phyloP scores from a whole-genome alignment of 179 eudicot species.

The Beta corolliflora region DNA sequence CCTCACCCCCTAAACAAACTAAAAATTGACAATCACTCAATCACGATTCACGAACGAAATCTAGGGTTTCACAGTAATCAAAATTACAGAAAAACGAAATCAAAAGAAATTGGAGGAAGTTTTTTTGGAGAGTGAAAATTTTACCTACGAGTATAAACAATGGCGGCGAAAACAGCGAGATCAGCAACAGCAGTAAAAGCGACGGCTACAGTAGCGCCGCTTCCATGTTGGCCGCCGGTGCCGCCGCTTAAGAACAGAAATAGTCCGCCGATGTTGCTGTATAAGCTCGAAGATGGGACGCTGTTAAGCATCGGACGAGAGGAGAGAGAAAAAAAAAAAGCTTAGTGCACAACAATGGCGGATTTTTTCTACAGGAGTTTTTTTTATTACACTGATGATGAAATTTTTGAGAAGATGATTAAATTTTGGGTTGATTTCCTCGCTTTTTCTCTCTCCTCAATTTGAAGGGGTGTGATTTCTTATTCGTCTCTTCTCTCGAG shows the following conservation, averaged over 20 bases:
- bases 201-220: constrained; percentile 38
- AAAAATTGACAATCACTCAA: not conserved
- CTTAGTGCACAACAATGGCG: not conserved
- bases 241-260: constrained; percentile 29
- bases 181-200: constrained; percentile 72
- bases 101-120: constrained; percentile 12
- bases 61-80: constrained; percentile 32
- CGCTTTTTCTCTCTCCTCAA: not conserved
- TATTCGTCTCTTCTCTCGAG: not conserved
- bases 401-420: not conserved
- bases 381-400: not conserved
- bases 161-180: constrained; percentile 62
- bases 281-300: constrained; percentile 29
- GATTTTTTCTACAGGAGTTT: not conserved
- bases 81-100: not conserved
- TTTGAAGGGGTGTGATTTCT: not conserved
- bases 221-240: constrained; percentile 37
- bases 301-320: constrained; percentile 38
- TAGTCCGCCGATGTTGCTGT: constrained; percentile 34
- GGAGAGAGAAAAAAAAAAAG: not conserved
- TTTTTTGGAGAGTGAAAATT: constrained; percentile 11
- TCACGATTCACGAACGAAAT: constrained; percentile 4
- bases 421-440: not conserved
- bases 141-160: constrained; percentile 64
- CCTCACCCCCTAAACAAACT: not conserved